Evolutionary conservation across 148 eudicot species (phyloP).

Genomic region (Talinum fruticosum): DNA sequence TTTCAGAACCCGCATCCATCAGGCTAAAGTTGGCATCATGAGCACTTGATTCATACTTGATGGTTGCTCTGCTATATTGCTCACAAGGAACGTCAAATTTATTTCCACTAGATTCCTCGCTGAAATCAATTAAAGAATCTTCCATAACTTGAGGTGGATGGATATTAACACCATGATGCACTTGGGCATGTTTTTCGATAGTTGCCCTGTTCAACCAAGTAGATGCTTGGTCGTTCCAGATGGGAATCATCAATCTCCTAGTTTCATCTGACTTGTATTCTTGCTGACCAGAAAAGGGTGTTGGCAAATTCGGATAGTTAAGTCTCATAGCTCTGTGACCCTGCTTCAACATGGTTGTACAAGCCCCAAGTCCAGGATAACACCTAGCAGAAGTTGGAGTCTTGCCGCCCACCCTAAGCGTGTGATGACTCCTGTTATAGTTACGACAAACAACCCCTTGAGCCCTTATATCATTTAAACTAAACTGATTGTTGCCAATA

Average conservation of each 20-base stretch:
- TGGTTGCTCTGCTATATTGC: not conserved
- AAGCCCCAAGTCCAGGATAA: constrained; percentile 6
- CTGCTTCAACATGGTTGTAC: constrained; percentile 1
- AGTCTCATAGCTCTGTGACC: not conserved
- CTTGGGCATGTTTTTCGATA: not conserved
- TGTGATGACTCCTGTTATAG: not conserved
- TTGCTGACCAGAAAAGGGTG: not conserved
- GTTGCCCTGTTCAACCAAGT: not conserved
- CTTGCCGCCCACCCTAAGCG: not conserved
- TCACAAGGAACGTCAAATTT: not conserved
- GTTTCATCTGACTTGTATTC: not conserved
- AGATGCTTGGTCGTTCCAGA: not conserved
- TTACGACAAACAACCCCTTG: constrained; percentile 1
- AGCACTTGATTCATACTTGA: not conserved
- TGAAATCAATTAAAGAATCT: not conserved
- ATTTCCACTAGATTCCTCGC: not conserved
- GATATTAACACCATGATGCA: not conserved
- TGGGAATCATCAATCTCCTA: not conserved
- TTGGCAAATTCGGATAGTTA: not conserved
- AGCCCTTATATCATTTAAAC: not conserved
- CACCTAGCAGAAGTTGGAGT: not conserved
- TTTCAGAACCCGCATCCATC: not conserved
- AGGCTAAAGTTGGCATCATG: not conserved
- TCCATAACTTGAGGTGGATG: not conserved
- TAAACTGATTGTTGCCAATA: not conserved